Percentiles rank a stretch among this genome's conserved stretches.
Evolutionary conservation across 2,329 filamentous ascomycete genomes (phyloP).

Genomic region (Ambrosiella cleistominuta): DNA sequence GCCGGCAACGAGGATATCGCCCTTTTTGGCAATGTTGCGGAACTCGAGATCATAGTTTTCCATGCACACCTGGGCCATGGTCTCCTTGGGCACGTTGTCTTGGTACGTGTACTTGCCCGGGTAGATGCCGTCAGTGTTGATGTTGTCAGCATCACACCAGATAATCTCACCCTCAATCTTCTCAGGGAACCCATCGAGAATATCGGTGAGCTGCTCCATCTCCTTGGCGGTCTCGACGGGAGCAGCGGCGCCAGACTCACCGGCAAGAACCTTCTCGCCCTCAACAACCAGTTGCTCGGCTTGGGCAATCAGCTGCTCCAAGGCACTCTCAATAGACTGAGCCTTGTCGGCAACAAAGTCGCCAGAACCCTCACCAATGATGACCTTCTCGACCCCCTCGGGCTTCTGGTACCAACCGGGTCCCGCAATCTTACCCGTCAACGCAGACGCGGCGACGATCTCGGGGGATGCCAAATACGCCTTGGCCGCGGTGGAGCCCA

Average conservation of each 20-base stretch:
- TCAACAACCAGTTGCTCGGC: slow-evolving; percentile 44
- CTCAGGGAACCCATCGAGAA: slow-evolving; percentile 75
- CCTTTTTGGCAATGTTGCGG: slow-evolving; percentile 39
- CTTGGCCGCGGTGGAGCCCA: slow-evolving; percentile 64
- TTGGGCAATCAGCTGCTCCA: slow-evolving; percentile 54
- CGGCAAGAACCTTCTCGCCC: slow-evolving; percentile 30
- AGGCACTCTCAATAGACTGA: slow-evolving; percentile 47
- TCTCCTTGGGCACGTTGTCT: slow-evolving; percentile 55
- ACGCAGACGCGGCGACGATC: slow-evolving; percentile 76
- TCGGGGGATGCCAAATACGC: slow-evolving; percentile 82
- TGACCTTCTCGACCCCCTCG: slow-evolving; percentile 46
- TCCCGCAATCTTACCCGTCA: slow-evolving; percentile 53
- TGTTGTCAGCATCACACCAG: slow-evolving; percentile 64
- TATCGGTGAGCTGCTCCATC: slow-evolving; percentile 38
- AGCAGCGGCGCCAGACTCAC: slow-evolving; percentile 18
- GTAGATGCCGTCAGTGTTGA: slow-evolving; percentile 88
- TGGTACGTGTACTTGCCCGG: slow-evolving; percentile 82
- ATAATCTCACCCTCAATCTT: slow-evolving; percentile 72
- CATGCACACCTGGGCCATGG: slow-evolving; percentile 86
- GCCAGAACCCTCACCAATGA: slow-evolving; percentile 55
- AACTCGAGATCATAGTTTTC: slow-evolving; percentile 77
- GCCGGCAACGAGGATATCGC: slow-evolving; percentile 69
- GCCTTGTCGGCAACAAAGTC: slow-evolving; percentile 45
- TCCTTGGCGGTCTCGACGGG: slow-evolving; percentile 13
- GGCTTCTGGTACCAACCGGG: slow-evolving; percentile 65